phyloP scores from a whole-genome alignment of 352 stramenopile species.

The Phytophthora palmivora region DNA sequence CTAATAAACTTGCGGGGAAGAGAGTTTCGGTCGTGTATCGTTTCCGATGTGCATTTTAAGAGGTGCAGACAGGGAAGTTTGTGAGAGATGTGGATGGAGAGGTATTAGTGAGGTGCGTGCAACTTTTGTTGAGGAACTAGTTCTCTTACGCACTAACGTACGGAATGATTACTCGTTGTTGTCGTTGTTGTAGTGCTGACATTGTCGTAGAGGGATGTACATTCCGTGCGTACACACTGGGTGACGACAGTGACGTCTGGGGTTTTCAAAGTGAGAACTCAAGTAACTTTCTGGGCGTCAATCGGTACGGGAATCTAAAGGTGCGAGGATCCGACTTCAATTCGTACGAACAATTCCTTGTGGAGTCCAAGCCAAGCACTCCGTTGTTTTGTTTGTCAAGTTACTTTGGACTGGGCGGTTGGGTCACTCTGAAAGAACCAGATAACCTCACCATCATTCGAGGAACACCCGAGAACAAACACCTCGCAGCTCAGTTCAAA shows the following conservation, averaged over 20 bases:
- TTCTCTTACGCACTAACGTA: background rate
- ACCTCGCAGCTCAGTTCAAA: constrained; percentile 57
- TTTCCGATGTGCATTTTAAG: constrained; percentile 82
- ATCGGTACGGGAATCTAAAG: constrained; percentile 73
- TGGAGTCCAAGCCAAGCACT: constrained; percentile 61
- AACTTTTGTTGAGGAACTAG: background rate
- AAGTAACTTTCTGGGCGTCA: constrained; percentile 74
- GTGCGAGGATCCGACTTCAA: constrained; percentile 63
- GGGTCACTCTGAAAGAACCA: constrained; percentile 44
- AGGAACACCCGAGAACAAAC: constrained; percentile 73
- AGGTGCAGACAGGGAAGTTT: constrained; percentile 57
- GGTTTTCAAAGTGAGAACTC: constrained; percentile 80
- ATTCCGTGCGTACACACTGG: constrained; percentile 78
- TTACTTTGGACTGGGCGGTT: constrained; percentile 78
- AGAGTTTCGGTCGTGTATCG: constrained; percentile 51
- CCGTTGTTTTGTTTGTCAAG: constrained; percentile 72
- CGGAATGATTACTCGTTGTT: background rate
- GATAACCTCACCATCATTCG: constrained; percentile 59
- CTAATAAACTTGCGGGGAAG: constrained; percentile 54
- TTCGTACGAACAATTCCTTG: constrained; percentile 82
- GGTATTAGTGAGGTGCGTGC: no score
- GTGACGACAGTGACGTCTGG: constrained; percentile 82
- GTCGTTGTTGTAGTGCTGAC: constrained; percentile 57
- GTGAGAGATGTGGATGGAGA: constrained; percentile 70
- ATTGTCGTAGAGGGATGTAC: constrained; percentile 66